These are phyloP conservation scores for Neofusicoccum laricinum DNA, from an alignment of 2,329 filamentous ascomycete genomes.

Conservation along the genomic window DNA sequence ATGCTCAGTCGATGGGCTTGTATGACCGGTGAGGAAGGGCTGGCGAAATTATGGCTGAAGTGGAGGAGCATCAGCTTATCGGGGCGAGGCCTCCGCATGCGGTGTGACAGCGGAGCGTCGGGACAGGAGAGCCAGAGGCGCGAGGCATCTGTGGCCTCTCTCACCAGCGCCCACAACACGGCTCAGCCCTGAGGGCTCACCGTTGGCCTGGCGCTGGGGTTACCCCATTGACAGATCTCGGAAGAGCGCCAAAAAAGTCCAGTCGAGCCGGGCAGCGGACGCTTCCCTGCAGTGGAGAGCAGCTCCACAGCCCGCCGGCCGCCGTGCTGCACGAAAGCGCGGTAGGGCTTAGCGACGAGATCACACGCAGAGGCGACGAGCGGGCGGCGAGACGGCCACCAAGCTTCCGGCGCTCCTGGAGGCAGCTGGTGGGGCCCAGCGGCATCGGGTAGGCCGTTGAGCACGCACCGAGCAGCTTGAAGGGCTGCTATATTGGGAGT, in stretches of 20 bases:
- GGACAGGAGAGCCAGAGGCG: background rate
- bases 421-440: background rate
- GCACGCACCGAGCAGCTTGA: background rate
- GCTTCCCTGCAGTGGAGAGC: background rate
- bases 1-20: background rate
- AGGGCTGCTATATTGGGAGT: slow-evolving; percentile 13
- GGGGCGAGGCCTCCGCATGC: background rate
- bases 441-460: background rate
- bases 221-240: background rate
- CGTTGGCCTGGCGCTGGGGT: background rate
- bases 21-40: background rate
- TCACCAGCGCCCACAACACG: background rate
- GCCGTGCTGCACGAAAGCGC: background rate
- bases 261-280: background rate
- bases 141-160: background rate
- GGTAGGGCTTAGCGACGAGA: slow-evolving; percentile 10
- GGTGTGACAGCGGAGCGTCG: background rate
- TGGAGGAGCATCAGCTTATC: slow-evolving; percentile 6
- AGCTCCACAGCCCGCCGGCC: background rate
- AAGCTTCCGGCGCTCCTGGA: background rate
- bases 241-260: background rate
- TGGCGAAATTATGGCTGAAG: background rate
- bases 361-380: background rate
- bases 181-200: background rate
- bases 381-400: background rate